phyloP scores from a whole-genome alignment of 257 asterid species.

The Solanum piurae region DNA sequence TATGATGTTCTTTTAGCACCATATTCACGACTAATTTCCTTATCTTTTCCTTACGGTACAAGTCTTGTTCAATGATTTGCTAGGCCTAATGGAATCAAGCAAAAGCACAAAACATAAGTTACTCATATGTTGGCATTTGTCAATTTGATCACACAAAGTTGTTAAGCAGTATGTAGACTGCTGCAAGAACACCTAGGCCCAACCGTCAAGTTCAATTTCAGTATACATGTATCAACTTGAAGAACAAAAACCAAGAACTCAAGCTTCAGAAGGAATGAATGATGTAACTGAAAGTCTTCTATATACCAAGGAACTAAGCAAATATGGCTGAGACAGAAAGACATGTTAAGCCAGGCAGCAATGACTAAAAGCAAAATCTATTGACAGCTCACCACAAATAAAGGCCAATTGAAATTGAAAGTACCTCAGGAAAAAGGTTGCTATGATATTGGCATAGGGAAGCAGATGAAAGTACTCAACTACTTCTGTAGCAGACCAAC shows the following conservation, averaged over 20 bases:
- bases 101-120: not conserved
- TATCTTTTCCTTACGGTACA: not conserved
- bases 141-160: not conserved
- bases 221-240: not conserved
- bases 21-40: not conserved
- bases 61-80: not conserved
- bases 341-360: not conserved
- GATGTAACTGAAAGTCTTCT: not conserved
- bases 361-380: not conserved
- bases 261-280: not conserved
- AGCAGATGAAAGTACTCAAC: constrained; percentile 41
- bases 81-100: not conserved
- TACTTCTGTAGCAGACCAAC: constrained; percentile 32
- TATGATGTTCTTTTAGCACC: not conserved
- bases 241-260: not conserved
- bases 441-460: constrained; percentile 48
- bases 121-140: not conserved
- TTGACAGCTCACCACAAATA: not conserved
- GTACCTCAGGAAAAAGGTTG: constrained; percentile 47
- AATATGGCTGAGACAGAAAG: not conserved
- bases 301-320: not conserved
- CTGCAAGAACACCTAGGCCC: not conserved
- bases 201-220: not conserved
- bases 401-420: not conserved
- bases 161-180: not conserved